Percentiles rank a stretch among this genome's conserved stretches.
Evolutionary conservation across 2,329 filamentous ascomycete species (phyloP).

Genomic region (Cadophora gregata): DNA sequence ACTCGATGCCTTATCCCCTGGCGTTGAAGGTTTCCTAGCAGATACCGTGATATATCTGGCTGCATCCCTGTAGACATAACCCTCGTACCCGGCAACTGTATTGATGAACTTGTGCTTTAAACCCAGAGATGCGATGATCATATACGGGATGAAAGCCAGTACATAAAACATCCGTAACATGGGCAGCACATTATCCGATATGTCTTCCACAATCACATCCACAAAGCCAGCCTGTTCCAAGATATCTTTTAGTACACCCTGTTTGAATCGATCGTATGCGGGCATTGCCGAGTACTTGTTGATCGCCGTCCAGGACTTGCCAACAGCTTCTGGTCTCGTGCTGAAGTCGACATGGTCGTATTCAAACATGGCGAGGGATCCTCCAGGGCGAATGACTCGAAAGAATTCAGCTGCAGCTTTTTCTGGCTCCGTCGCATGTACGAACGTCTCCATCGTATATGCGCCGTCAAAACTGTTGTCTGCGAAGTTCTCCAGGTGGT

Average conservation of each 20-base stretch:
- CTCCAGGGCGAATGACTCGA: conserved; percentile 55
- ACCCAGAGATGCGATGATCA: conserved; percentile 50
- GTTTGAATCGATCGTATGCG: conserved; percentile 48
- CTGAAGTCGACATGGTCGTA: conserved; percentile 50
- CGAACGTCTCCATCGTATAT: conserved; percentile 63
- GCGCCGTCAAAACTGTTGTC: conserved; percentile 53
- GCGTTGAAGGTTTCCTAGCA: conserved; percentile 45
- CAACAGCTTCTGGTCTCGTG: conserved; percentile 41
- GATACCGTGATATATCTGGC: conserved; percentile 44
- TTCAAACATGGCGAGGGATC: conserved; percentile 53
- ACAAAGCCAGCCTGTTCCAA: conserved; percentile 45
- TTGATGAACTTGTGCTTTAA: conserved; percentile 56
- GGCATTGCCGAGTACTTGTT: conserved; percentile 55
- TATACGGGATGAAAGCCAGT: conserved; percentile 53
- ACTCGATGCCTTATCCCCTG: background rate
- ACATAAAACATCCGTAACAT: conserved; percentile 56
- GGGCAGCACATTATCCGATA: conserved; percentile 54
- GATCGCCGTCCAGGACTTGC: conserved; percentile 46
- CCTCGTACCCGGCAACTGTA: conserved; percentile 50
- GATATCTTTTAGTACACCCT: conserved; percentile 49
- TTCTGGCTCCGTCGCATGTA: conserved; percentile 56
- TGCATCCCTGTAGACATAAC: conserved; percentile 25
- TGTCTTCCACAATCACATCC: conserved; percentile 52
- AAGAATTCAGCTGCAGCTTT: conserved; percentile 53
- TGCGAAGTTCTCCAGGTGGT: conserved; percentile 52